Percentiles rank a stretch among this genome's conserved stretches.
Evolutionary conservation across 495 filamentous ascomycete genomes (phyloP).

Genomic region (Entonaema liquescens): DNA sequence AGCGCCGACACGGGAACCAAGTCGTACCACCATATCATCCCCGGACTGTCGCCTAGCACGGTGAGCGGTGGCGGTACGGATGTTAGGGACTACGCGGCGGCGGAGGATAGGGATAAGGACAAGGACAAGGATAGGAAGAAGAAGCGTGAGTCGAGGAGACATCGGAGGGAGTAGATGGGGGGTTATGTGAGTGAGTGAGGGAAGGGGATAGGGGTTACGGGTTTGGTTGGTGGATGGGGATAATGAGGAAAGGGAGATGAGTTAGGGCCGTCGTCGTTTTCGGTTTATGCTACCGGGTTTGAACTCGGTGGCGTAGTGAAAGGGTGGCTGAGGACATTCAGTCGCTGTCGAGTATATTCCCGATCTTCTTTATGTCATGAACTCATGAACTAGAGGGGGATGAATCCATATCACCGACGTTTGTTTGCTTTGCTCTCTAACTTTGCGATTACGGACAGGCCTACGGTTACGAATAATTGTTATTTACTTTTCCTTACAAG

Average conservation of each 20-base stretch:
- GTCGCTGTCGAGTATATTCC: not conserved
- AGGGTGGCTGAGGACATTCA: not conserved
- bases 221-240: not conserved
- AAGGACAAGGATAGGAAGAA: constrained; percentile 6
- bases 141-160: constrained; percentile 59
- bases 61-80: constrained; percentile 53
- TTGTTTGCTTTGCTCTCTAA: not conserved
- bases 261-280: not conserved
- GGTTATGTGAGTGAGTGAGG: not conserved
- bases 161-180: constrained; percentile 56
- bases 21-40: constrained; percentile 81
- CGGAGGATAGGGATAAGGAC: constrained; percentile 44
- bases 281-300: not conserved
- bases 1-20: constrained; percentile 74
- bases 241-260: not conserved
- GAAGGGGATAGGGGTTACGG: not conserved
- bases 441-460: not conserved
- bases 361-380: not conserved
- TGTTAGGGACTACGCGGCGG: constrained; percentile 55
- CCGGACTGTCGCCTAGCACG: constrained; percentile 67
- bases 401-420: not conserved
- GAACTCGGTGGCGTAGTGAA: not conserved
- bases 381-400: not conserved
- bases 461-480: not conserved
- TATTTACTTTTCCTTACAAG: not conserved